phyloP scores from a whole-genome alignment of 805 yeast species.

The Wickerhamiella parazyma region DNA sequence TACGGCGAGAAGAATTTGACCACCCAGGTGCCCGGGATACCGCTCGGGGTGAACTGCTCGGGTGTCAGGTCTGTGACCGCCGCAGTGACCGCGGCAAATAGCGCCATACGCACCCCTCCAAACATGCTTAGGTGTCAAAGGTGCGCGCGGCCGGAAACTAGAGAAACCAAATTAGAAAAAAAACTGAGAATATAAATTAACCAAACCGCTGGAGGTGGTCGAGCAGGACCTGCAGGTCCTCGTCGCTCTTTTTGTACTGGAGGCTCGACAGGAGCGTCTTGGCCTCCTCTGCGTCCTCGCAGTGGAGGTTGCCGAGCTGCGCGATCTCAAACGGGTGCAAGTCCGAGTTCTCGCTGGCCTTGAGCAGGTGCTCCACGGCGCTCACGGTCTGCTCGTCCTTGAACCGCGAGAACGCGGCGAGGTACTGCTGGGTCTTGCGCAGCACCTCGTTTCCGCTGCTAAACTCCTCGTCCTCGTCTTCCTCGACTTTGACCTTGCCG shows the following conservation, averaged over 20 bases:
- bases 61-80: conserved; percentile 11
- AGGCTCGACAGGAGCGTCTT: conserved; percentile 85
- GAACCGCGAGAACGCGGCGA: conserved; percentile 76
- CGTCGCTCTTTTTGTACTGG: conserved; percentile 64
- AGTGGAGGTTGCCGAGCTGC: conserved; percentile 74
- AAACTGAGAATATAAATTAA: not conserved
- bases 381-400: conserved; percentile 84
- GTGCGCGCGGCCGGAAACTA: not conserved
- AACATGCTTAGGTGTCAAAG: not conserved
- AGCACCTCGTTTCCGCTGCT: conserved; percentile 40
- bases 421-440: conserved; percentile 80
- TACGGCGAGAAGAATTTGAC: conserved; percentile 86
- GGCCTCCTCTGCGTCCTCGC: conserved; percentile 96
- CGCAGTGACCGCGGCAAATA: not conserved
- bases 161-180: not conserved
- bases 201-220: conserved; percentile 55
- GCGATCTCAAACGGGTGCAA: conserved; percentile 94
- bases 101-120: not conserved
- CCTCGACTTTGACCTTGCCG: conserved; percentile 27
- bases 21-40: conserved; percentile 43
- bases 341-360: conserved; percentile 54
- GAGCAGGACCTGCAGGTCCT: conserved; percentile 72
- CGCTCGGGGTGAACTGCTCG: conserved; percentile 10
- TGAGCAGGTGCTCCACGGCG: conserved; percentile 80
- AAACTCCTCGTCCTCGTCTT: conserved; percentile 22